Percentiles rank a stretch among this genome's conserved stretches.
Evolutionary conservation across 2,329 filamentous ascomycete species (phyloP).

Genomic region (Pyricularia grisea): DNA sequence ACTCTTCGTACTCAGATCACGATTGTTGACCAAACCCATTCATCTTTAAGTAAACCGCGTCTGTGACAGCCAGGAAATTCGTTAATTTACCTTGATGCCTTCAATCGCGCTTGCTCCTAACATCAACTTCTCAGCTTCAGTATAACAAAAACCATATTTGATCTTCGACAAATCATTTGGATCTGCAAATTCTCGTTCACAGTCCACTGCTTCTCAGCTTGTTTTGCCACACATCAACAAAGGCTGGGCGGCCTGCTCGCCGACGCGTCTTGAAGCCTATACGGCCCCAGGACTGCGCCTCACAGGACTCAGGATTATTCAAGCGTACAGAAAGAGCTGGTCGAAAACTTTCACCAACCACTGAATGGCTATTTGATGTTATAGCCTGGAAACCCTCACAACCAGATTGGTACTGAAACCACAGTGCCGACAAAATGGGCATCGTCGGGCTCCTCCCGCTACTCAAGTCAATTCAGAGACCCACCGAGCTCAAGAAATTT

Average conservation of each 20-base stretch:
- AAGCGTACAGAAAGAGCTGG: background rate
- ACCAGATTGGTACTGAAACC: background rate
- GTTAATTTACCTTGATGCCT: background rate
- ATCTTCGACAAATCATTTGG: background rate
- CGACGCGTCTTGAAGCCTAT: background rate
- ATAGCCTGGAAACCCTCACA: background rate
- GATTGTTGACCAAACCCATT: background rate
- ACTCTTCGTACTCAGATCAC: background rate
- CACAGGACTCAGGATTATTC: background rate
- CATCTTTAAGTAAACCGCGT: background rate
- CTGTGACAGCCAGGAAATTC: too few species aligned
- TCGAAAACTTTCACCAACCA: background rate
- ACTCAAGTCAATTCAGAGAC: conserved; percentile 92
- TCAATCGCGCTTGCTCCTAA: background rate
- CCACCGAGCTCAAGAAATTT: conserved; percentile 78
- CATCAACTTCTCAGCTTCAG: background rate
- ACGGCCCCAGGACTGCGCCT: background rate
- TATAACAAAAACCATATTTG: background rate
- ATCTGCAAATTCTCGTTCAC: background rate
- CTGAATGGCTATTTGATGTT: background rate
- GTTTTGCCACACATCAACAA: background rate
- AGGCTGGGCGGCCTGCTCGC: background rate
- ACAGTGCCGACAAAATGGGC: background rate
- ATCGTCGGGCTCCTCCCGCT: conserved; percentile 70
- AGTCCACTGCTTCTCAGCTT: background rate